Percentiles rank a stretch among this genome's conserved stretches.
phyloP scores from a whole-genome alignment of 495 filamentous ascomycete species.

The Xylaria acuta region DNA sequence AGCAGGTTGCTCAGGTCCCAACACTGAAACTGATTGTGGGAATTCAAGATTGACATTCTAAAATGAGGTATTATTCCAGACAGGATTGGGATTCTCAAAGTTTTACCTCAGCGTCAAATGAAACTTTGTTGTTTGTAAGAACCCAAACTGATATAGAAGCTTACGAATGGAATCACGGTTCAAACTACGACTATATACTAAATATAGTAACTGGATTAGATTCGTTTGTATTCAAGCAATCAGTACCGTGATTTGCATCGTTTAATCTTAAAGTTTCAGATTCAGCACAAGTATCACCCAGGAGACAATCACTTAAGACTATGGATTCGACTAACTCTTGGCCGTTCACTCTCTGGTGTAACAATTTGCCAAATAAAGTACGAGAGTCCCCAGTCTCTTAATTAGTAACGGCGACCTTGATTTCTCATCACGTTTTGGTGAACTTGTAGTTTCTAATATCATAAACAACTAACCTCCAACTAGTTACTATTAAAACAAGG shows the following conservation, averaged over 20 bases:
- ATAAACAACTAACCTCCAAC: background rate
- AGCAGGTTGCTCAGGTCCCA: no score
- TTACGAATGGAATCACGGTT: background rate
- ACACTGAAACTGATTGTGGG: no score
- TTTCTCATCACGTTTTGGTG: background rate
- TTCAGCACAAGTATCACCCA: background rate
- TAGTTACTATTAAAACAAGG: background rate
- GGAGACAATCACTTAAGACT: background rate
- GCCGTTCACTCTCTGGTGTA: no score
- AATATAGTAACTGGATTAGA: no score
- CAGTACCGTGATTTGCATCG: background rate
- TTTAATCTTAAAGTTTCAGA: background rate
- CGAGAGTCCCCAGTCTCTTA: background rate
- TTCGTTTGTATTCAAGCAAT: background rate
- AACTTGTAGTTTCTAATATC: background rate
- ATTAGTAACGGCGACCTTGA: background rate
- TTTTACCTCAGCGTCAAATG: background rate
- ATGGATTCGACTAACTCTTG: background rate
- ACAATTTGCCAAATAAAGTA: background rate
- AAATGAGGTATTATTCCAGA: background rate
- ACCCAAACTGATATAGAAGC: background rate
- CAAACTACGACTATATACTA: background rate
- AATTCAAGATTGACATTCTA: no score
- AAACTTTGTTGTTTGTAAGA: background rate
- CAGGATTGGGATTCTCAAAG: background rate